These are phyloP conservation scores for Entonaema liquescens DNA, from an alignment of 495 filamentous ascomycete species.

Conservation along the genomic window DNA sequence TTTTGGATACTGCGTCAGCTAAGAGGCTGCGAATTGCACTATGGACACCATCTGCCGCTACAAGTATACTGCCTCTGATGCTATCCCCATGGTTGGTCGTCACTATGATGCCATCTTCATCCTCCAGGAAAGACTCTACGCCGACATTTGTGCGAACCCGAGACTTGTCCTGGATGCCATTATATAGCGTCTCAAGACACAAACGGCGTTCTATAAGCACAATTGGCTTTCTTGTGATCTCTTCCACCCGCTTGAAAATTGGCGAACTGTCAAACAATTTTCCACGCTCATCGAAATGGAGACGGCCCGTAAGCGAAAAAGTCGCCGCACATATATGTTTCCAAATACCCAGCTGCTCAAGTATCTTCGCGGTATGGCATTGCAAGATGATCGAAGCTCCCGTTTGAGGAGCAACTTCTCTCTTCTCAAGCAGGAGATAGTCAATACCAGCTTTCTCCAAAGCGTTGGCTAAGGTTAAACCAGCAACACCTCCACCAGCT, in stretches of 20 bases:
- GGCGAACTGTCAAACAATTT: conserved; percentile 30
- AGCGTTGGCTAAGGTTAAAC: conserved; percentile 54
- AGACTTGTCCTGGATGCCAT: conserved; percentile 35
- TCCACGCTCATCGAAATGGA: conserved; percentile 30
- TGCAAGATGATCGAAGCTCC: conserved; percentile 47
- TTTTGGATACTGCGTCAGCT: conserved; percentile 29
- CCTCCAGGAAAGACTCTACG: conserved; percentile 28
- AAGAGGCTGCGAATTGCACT: conserved; percentile 30
- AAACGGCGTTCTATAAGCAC: conserved; percentile 35
- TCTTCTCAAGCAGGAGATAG: conserved; percentile 56
- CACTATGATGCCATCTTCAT: conserved; percentile 33
- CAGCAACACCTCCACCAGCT: conserved; percentile 56
- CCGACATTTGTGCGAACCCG: conserved; percentile 1
- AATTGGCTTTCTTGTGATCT: not conserved
- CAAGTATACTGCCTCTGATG: conserved; percentile 35
- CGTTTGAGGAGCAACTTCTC: conserved; percentile 51
- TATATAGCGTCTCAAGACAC: conserved; percentile 27
- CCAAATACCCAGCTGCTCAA: conserved; percentile 58
- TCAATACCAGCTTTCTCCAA: conserved; percentile 53
- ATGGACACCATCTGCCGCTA: conserved; percentile 39
- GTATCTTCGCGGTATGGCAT: conserved; percentile 47
- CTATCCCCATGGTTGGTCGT: conserved; percentile 27
- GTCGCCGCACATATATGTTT: conserved; percentile 31
- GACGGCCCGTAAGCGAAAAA: conserved; percentile 25
- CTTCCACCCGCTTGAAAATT: conserved; percentile 15